Percentiles rank a stretch among this genome's conserved stretches.
phyloP scores from a whole-genome alignment of 1,284 basidiomycete species.

The Heterobasidion parviporum region DNA sequence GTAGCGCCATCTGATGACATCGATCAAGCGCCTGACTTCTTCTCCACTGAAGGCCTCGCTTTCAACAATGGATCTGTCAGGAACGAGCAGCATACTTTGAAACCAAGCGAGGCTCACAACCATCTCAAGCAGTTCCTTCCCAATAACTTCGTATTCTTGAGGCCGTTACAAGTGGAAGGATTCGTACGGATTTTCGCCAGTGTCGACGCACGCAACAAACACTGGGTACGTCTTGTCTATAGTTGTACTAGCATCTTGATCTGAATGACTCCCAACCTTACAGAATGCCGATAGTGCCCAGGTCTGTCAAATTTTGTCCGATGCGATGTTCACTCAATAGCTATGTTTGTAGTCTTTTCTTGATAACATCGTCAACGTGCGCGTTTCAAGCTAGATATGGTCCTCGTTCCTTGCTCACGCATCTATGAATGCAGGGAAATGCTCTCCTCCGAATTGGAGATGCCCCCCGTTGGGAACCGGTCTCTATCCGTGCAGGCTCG shows the following conservation, averaged over 20 bases:
- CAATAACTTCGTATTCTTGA: constrained; percentile 37
- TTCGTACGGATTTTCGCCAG: constrained; percentile 42
- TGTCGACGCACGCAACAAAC: constrained; percentile 34
- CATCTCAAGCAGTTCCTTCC: constrained; percentile 34
- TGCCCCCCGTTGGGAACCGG: constrained; percentile 3
- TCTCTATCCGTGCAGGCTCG: neutral
- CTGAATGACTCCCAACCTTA: constrained; percentile 1
- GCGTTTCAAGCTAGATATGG: neutral
- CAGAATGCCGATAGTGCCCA: constrained; percentile 48
- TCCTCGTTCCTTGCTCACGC: constrained; percentile 2
- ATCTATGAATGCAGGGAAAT: constrained; percentile 33
- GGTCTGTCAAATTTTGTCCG: constrained; percentile 21
- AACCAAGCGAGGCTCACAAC: constrained; percentile 44
- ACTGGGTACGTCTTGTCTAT: constrained; percentile 37
- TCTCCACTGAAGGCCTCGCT: constrained; percentile 38
- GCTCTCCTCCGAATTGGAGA: constrained; percentile 37
- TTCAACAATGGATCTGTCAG: constrained; percentile 23
- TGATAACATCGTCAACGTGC: constrained; percentile 31
- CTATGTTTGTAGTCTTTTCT: constrained; percentile 22
- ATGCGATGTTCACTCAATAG: neutral
- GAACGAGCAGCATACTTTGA: constrained; percentile 25
- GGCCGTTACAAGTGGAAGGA: constrained; percentile 32
- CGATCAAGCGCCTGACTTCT: constrained; percentile 31
- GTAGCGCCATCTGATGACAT: neutral
- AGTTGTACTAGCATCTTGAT: neutral